Evolutionary conservation across 768 basidiomycete genomes (phyloP).

Genomic region (Psilocybe cubensis): DNA sequence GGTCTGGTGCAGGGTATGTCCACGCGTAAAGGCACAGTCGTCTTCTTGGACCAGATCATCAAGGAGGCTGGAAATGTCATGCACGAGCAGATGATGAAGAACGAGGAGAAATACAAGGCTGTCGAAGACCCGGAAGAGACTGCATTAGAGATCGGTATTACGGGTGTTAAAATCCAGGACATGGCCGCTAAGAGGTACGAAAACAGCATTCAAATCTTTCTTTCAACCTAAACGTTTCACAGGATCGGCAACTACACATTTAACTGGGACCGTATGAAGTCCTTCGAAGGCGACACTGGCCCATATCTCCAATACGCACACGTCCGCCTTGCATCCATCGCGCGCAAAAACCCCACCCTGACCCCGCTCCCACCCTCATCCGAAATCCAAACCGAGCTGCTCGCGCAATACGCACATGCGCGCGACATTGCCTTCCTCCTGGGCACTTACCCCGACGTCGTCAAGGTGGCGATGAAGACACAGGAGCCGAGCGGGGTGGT

Average conservation of each 20-base stretch:
- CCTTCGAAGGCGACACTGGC: slow-evolving; percentile 95
- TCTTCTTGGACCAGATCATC: slow-evolving; percentile 93
- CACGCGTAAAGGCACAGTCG: slow-evolving; percentile 90
- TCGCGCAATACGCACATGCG: slow-evolving; percentile 71
- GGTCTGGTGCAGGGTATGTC: slow-evolving; percentile 96
- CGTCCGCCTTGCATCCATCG: slow-evolving; percentile 88
- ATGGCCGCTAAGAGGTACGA: slow-evolving; percentile 89
- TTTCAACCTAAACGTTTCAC: background rate
- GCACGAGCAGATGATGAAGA: slow-evolving; percentile 96
- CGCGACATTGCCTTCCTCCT: slow-evolving; percentile 88
- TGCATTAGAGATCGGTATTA: slow-evolving; percentile 85
- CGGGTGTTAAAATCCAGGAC: slow-evolving; percentile 97
- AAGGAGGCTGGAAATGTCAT: slow-evolving; percentile 86
- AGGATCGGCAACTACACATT: slow-evolving; percentile 97
- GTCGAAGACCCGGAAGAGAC: slow-evolving; percentile 87
- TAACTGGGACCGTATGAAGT: slow-evolving; percentile 92
- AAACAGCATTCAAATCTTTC: slow-evolving; percentile 26
- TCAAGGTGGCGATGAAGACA: slow-evolving; percentile 80
- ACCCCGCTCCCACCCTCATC: slow-evolving; percentile 72
- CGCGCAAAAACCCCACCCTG: slow-evolving; percentile 89
- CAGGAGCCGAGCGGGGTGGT: slow-evolving; percentile 92
- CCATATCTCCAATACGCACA: slow-evolving; percentile 98
- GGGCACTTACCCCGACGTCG: slow-evolving; percentile 89
- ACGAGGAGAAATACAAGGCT: slow-evolving; percentile 88
- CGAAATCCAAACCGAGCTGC: slow-evolving; percentile 69